A percentile compares a stretch with the other conserved stretches of the same genome.
These are phyloP conservation scores for Schizochytrium sp. DNA, from an alignment of 108 stramenopile species.

Conservation along the genomic window DNA sequence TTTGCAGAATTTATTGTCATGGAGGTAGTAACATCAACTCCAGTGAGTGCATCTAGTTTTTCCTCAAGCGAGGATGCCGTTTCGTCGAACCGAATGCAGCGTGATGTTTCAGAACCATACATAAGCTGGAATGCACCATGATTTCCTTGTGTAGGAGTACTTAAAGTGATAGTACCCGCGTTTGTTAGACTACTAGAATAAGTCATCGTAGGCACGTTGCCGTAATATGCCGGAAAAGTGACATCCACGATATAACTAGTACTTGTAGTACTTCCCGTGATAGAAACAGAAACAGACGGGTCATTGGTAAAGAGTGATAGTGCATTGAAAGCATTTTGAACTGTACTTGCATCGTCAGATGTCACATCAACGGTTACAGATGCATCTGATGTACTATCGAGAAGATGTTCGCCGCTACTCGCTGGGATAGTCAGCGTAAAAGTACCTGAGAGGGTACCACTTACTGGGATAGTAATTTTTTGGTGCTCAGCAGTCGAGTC, in stretches of 20 bases:
- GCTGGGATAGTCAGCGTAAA: neutral
- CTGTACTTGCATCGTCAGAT: neutral
- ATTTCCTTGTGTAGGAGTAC: neutral
- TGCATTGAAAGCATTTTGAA: neutral
- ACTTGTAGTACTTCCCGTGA: too few relatives aligned
- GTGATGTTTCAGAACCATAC: neutral
- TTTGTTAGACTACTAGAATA: neutral
- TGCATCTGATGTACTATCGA: neutral
- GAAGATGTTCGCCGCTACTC: neutral
- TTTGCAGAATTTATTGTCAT: neutral
- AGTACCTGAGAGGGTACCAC: neutral
- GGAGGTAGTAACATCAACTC: neutral
- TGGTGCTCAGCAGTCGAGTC: neutral
- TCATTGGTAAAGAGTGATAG: too few relatives aligned
- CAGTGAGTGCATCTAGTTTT: neutral
- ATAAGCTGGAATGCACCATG: constrained; percentile 10
- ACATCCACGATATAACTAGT: neutral
- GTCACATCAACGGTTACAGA: neutral
- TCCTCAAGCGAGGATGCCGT: neutral
- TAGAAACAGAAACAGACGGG: too few relatives aligned
- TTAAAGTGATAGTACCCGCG: too few relatives aligned
- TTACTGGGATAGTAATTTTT: neutral
- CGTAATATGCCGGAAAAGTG: neutral
- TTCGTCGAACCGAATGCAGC: constrained; percentile 8
- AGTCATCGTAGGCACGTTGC: constrained; percentile 30